Conservation (phyloP, 148 eudicot genomes). For the Persicaria maculosa region DNA sequence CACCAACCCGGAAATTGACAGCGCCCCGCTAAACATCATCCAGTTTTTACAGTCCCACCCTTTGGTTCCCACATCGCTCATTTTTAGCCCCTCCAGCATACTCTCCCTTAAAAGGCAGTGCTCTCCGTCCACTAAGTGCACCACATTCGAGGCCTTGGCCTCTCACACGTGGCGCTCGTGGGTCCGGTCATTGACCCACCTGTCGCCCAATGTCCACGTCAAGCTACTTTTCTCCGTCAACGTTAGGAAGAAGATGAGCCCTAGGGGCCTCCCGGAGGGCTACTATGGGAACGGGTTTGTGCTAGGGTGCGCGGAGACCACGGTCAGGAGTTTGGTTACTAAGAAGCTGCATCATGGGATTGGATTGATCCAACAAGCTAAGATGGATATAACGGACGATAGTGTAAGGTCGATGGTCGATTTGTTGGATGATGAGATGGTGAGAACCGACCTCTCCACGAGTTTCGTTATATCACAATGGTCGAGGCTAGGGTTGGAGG, state of each 20-base stretch:
- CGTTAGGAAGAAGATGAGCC: conserved; percentile 36
- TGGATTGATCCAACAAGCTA: conserved; percentile 68
- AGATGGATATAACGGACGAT: conserved; percentile 38
- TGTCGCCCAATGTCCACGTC: conserved; percentile 32
- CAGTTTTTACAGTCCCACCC: conserved; percentile 57
- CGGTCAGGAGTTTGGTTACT: conserved; percentile 39
- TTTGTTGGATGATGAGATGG: conserved; percentile 51
- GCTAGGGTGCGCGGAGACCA: conserved; percentile 71
- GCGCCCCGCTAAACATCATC: conserved; percentile 16
- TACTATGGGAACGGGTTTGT: conserved; percentile 84
- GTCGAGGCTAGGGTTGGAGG: conserved; percentile 74
- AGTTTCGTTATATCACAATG: conserved; percentile 83
- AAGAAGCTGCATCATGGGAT: conserved; percentile 45
- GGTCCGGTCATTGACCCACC: conserved; percentile 44
- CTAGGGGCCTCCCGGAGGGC: conserved; percentile 42
- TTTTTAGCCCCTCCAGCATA: conserved; percentile 46
- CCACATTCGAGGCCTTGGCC: conserved; percentile 77
- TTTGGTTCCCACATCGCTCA: conserved; percentile 50
- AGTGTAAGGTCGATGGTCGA: conserved; percentile 53
- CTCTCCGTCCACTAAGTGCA: conserved; percentile 65
- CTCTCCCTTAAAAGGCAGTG: conserved; percentile 52
- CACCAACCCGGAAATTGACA: conserved; percentile 9
- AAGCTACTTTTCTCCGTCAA: conserved; percentile 78
- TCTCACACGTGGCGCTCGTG: conserved; percentile 91
- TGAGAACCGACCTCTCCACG: conserved; percentile 43